Conservation (phyloP, 106 monocot genomes). For the Dendrobium catenatum region DNA sequence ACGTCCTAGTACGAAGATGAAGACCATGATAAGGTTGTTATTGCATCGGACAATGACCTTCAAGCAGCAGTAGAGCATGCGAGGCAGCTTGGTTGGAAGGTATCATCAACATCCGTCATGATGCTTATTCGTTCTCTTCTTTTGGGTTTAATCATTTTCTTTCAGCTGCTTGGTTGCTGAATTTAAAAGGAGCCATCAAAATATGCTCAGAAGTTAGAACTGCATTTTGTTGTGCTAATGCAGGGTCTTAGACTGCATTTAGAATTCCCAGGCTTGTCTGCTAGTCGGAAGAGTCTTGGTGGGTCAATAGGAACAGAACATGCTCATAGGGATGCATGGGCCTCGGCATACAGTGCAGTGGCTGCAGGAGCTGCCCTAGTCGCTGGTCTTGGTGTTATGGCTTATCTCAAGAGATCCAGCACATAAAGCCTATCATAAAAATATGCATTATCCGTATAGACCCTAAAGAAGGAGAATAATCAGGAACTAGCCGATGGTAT, state of each 20-base stretch:
- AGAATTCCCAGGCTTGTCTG: slow-evolving; percentile 22
- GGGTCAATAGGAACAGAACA: slow-evolving; percentile 24
- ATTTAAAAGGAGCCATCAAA: neutral
- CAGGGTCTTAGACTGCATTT: slow-evolving; percentile 50
- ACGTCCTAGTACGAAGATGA: slow-evolving; percentile 87
- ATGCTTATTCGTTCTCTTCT: too few relatives aligned
- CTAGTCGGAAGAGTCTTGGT: slow-evolving; percentile 17
- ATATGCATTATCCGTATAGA: too few relatives aligned
- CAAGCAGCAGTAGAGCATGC: slow-evolving; percentile 88
- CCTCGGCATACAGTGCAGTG: slow-evolving; percentile 62
- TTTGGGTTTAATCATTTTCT: too few relatives aligned
- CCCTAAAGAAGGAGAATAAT: too few relatives aligned
- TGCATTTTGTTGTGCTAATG: neutral
- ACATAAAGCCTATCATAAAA: slow-evolving; percentile 3
- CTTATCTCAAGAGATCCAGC: slow-evolving; percentile 55
- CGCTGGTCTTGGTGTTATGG: slow-evolving; percentile 73
- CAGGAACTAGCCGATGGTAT: too few relatives aligned
- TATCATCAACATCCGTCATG: slow-evolving; percentile 12
- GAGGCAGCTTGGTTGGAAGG: slow-evolving; percentile 84
- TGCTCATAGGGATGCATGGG: slow-evolving; percentile 56
- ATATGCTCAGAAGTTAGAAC: neutral
- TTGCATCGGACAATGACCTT: slow-evolving; percentile 84
- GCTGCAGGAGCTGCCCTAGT: slow-evolving; percentile 76
- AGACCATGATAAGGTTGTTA: slow-evolving; percentile 81
- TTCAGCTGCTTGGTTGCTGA: too few relatives aligned